phyloP scores from a whole-genome alignment of 2,329 filamentous ascomycete species.

The Stachybotrys chlorohalonatus region DNA sequence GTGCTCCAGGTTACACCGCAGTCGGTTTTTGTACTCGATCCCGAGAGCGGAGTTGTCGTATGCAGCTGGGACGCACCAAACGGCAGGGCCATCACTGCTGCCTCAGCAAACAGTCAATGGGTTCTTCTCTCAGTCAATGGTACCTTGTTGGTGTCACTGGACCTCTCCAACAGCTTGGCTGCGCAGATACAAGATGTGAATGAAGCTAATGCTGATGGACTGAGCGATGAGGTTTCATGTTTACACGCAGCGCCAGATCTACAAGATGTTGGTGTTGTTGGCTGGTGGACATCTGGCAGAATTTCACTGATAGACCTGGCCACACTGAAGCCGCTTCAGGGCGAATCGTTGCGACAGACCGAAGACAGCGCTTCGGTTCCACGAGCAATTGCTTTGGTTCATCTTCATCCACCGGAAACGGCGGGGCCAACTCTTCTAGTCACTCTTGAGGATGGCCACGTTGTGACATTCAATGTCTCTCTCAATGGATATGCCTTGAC shows the following conservation, averaged over 20 bases:
- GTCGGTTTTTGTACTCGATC: constrained; percentile 52
- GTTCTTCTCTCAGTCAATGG: constrained; percentile 71
- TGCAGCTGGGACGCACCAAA: constrained; percentile 47
- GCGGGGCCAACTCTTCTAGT: constrained; percentile 70
- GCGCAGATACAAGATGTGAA: constrained; percentile 52
- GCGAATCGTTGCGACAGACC: constrained; percentile 49
- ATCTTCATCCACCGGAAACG: constrained; percentile 55
- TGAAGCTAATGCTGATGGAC: constrained; percentile 26
- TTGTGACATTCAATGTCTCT: constrained; percentile 74
- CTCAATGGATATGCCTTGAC: constrained; percentile 52
- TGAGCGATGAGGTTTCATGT: constrained; percentile 77
- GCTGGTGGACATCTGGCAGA: constrained; percentile 78
- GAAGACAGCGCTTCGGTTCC: constrained; percentile 70
- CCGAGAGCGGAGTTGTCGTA: constrained; percentile 43
- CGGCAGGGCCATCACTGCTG: constrained; percentile 61
- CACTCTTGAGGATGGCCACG: constrained; percentile 85
- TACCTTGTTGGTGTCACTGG: constrained; percentile 59
- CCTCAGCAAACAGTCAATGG: constrained; percentile 62
- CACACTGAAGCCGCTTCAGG: constrained; percentile 56
- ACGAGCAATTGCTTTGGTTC: constrained; percentile 69
- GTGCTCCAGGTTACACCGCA: constrained; percentile 69
- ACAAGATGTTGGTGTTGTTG: constrained; percentile 63
- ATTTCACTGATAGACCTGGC: constrained; percentile 65
- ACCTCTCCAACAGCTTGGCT: constrained; percentile 48
- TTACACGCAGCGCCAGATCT: constrained; percentile 62